Percentiles rank a stretch among this genome's conserved stretches.
Evolutionary conservation across 768 basidiomycete species (phyloP).

Genomic region (Pulveroboletus frians): DNA sequence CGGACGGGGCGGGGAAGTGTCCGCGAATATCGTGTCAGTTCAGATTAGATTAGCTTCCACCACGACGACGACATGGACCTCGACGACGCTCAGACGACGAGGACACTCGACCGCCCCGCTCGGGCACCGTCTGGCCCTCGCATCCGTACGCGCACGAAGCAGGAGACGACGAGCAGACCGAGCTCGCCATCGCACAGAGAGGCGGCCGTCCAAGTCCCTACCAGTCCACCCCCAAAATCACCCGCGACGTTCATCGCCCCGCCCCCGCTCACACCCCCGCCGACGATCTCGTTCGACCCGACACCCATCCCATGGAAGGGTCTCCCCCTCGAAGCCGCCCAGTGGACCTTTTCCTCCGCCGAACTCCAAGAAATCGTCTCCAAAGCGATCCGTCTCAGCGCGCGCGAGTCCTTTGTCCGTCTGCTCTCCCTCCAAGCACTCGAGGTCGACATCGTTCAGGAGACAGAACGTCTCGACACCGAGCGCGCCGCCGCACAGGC

Average conservation of each 20-base stretch:
- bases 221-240: not conserved
- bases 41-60: constrained; percentile 25
- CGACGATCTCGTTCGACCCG: constrained; percentile 52
- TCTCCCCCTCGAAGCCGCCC: constrained; percentile 66
- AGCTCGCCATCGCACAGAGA: constrained; percentile 2
- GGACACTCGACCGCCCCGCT: constrained; percentile 20
- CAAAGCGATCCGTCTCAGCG: constrained; percentile 62
- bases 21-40: constrained; percentile 18
- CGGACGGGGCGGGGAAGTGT: constrained; percentile 13
- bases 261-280: constrained; percentile 41
- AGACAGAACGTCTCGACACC: constrained; percentile 51
- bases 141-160: too few relatives aligned
- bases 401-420: constrained; percentile 65
- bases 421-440: constrained; percentile 59
- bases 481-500: constrained; percentile 54
- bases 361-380: constrained; percentile 68
- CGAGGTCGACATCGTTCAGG: constrained; percentile 53
- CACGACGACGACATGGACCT: constrained; percentile 22
- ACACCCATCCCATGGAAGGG: constrained; percentile 60
- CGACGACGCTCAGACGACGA: constrained; percentile 4
- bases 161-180: not conserved
- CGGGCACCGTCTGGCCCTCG: constrained; percentile 21
- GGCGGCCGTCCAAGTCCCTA: not conserved
- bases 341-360: constrained; percentile 48
- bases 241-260: constrained; percentile 24